These are phyloP conservation scores for Serpula lacrymans DNA, from an alignment of 768 basidiomycete genomes.

Conservation along the genomic window DNA sequence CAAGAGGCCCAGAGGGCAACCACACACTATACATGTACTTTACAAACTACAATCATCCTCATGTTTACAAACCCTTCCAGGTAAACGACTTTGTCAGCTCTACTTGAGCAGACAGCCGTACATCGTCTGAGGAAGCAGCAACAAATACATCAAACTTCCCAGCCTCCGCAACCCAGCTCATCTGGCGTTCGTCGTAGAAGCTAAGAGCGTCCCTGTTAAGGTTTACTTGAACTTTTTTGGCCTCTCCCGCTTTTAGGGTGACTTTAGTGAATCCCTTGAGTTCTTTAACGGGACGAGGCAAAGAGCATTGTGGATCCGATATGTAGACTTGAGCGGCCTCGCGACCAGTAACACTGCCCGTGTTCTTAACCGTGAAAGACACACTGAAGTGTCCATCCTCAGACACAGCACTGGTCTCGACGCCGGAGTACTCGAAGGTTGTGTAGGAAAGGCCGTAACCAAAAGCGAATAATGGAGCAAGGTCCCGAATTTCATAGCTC, in stretches of 20 bases:
- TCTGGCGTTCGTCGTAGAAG: constrained; percentile 44
- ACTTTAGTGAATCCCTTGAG: constrained; percentile 50
- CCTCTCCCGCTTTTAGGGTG: constrained; percentile 37
- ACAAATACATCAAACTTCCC: constrained; percentile 45
- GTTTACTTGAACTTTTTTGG: constrained; percentile 31
- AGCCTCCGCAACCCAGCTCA: constrained; percentile 45
- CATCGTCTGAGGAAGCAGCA: constrained; percentile 43
- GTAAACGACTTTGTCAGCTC: constrained; percentile 32
- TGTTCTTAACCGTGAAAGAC: constrained; percentile 45
- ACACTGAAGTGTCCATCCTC: constrained; percentile 33
- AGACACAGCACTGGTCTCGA: constrained; percentile 29
- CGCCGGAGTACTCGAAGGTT: constrained; percentile 46
- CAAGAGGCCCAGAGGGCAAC: too few species aligned
- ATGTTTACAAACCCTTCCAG: constrained; percentile 42
- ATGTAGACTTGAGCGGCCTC: constrained; percentile 50
- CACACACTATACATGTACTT: too few species aligned
- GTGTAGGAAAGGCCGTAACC: constrained; percentile 62
- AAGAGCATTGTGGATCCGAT: constrained; percentile 36
- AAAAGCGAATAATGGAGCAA: constrained; percentile 50
- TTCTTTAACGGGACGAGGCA: constrained; percentile 44
- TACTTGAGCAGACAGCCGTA: constrained; percentile 33
- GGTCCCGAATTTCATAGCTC: constrained; percentile 42
- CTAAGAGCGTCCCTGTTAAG: constrained; percentile 47
- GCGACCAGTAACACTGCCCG: constrained; percentile 39
- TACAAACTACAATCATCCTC: too few species aligned